Percentiles rank a stretch among this genome's conserved stretches.
phyloP scores from a whole-genome alignment of 2,329 filamentous ascomycete genomes.

The Aspergillus sp. region DNA sequence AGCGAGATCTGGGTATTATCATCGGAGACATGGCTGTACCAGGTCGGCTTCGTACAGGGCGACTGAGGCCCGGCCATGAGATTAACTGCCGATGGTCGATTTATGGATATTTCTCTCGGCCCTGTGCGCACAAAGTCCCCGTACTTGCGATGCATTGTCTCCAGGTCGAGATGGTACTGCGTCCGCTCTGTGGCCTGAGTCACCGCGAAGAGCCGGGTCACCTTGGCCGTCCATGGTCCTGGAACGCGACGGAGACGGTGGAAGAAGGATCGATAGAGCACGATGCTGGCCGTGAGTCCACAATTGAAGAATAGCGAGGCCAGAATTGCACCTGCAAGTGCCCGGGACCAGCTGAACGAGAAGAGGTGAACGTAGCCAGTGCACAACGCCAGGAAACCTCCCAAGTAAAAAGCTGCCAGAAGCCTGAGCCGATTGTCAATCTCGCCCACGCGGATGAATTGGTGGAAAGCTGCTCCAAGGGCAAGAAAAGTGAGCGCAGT shows the following conservation, averaged over 20 bases:
- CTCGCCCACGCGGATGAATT: background rate
- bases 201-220: constrained; percentile 29
- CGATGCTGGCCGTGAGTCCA: background rate
- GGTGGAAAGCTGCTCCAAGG: background rate
- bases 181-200: constrained; percentile 23
- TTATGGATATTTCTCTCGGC: constrained; percentile 23
- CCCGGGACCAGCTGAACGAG: background rate
- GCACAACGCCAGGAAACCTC: background rate
- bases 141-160: constrained; percentile 31
- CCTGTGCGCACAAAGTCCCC: constrained; percentile 33
- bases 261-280: constrained; percentile 19
- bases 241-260: constrained; percentile 21
- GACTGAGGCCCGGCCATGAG: constrained; percentile 14
- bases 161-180: constrained; percentile 32
- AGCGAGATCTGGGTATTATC: constrained; percentile 11
- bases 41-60: constrained; percentile 13
- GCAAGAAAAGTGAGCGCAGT: background rate
- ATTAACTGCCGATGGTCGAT: constrained; percentile 15
- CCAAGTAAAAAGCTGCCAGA: background rate
- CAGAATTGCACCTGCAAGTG: background rate
- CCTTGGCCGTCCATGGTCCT: constrained; percentile 12
- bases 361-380: background rate
- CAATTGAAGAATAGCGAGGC: background rate
- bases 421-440: constrained; percentile 3
- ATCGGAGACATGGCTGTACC: constrained; percentile 18